phyloP scores from a whole-genome alignment of 495 filamentous ascomycete genomes.

The Zalerion maritima region DNA sequence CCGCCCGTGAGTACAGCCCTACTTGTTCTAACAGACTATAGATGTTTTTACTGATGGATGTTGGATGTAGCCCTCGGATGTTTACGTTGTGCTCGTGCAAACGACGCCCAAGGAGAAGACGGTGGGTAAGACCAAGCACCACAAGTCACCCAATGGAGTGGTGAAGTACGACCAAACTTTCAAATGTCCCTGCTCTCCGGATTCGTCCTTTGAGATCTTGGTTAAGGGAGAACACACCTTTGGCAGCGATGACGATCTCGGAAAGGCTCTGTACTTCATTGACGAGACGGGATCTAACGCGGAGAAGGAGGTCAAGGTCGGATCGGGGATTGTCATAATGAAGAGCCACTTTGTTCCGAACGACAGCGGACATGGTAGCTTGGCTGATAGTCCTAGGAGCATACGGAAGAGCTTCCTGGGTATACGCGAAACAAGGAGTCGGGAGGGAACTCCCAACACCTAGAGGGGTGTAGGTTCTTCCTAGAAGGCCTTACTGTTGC shows the following conservation, averaged over 20 bases:
- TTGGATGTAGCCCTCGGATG: slow-evolving; percentile 59
- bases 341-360: slow-evolving; percentile 44
- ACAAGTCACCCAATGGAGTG: slow-evolving; percentile 46
- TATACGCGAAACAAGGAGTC: slow-evolving; percentile 27
- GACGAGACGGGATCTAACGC: slow-evolving; percentile 60
- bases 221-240: slow-evolving; percentile 76
- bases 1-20: too few species aligned
- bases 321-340: slow-evolving; percentile 50
- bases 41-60: too few species aligned
- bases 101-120: slow-evolving; percentile 53
- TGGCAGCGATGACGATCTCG: slow-evolving; percentile 62
- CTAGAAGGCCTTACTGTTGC: slow-evolving; percentile 5
- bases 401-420: slow-evolving; percentile 35
- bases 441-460: slow-evolving; percentile 18
- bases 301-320: slow-evolving; percentile 61
- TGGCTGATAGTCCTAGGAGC: slow-evolving; percentile 40
- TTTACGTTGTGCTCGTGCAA: slow-evolving; percentile 63
- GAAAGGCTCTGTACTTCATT: slow-evolving; percentile 78
- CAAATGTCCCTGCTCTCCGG: slow-evolving; percentile 61
- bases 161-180: slow-evolving; percentile 67
- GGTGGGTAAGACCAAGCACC: slow-evolving; percentile 74
- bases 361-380: slow-evolving; percentile 15
- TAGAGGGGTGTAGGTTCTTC: slow-evolving; percentile 1
- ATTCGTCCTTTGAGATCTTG: slow-evolving; percentile 71
- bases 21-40: too few species aligned